Evolutionary conservation across 2,329 filamentous ascomycete genomes (phyloP), one percentile per base, ranked within the genome.

Genomic region (Penicillium italicum): DNA sequence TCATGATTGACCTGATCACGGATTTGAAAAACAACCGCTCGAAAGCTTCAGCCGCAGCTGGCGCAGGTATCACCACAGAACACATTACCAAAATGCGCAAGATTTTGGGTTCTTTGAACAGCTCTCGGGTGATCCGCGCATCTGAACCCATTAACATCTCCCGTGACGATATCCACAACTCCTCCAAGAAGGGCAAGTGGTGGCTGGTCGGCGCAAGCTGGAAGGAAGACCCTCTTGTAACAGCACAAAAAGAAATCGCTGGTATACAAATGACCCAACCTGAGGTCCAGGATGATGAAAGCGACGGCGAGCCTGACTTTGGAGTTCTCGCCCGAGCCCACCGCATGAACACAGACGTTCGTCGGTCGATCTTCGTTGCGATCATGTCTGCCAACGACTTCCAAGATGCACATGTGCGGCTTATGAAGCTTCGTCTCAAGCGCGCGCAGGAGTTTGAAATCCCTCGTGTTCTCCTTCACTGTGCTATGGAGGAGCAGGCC

Each of bases 191-290:
- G 69, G 94, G 94, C 0, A 97, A 96, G 77, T 99, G 94, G 94
- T 99, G 94, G 94, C 84, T 97, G 20, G 90, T 97, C 5, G 94
- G 94, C 49, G 93, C 94, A n/a, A 96, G 91, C 72, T 97, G 93
- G 84, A 79, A 78, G 38, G 74, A 77, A 54, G 70, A 76, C 41
- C 70, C 72, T 18, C 69, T 77, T 1, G 67, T 72, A 14, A 64
- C 68, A 30, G 71, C 71, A 5, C 66, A 69, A 18, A 65, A 71
- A 50, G 71, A 74, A 51, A 58, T 74, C 18, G 60, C 63, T 8
- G 50, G 40, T 36, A 48, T 64, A 1, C 61, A 64, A 8, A 41
- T 34, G 9, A 54, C 46, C 18, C 50, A 59, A 12, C 47, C 55
- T 33, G 42, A 61, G 41, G 53, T 34, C 26, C 48, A 53, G 20